Base-by-base conservation (phyloP, 768 basidiomycete genomes). In the Serpula lacrymans region DNA sequence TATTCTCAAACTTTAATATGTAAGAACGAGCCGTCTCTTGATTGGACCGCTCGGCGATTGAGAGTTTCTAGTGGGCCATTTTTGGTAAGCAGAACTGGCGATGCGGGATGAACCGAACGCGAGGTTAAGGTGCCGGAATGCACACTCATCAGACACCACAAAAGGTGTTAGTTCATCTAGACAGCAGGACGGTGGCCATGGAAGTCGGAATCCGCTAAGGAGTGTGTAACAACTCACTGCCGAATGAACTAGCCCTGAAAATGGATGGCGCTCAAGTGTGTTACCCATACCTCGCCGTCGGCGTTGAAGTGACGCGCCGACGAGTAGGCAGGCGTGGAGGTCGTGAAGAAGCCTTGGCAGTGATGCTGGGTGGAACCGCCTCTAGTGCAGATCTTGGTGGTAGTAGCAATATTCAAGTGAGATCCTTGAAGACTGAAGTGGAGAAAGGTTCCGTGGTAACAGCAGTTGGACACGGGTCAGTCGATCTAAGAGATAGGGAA, bases 191-290 rank as follows among this genome's bases (percentile, higher is more conserved):
- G 78, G 82, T 84, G 81, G 80, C 77, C 82, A 84, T 83, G 79
- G 81, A 84, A 82, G 82, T 83, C 78, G 74, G 77, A 82, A 83
- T 67, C 82, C 78, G 78, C 81, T 82, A 82, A 82, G 81, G 80
- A 82, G 79, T 83, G 80, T 83, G 80, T 82, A 82, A 82, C 80
- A 82, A 84, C 81, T 84, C 80, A 84, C 82, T 83, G 82, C 82
- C 78, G 80, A 86, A 86, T 81, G 77, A 83, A 84, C 82, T 84
- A 82, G 82, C 82, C 82, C 80, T 84, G 78, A 84, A 84, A 84
- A 84, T 84, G 81, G 83, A 84, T 84, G 82, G 83, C 81, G 81
- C 82, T 85, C 75, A 82, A 84, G 80, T 74, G 77, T 82, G 75
- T 75, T 78, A 82, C 83, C 83, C 79, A 84, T 78, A 84, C 82